Evolutionary conservation across 2,329 filamentous ascomycete genomes (phyloP), one percentile per base, ranked within the genome.

Genomic region (Bimuria novae-zelandiae): DNA sequence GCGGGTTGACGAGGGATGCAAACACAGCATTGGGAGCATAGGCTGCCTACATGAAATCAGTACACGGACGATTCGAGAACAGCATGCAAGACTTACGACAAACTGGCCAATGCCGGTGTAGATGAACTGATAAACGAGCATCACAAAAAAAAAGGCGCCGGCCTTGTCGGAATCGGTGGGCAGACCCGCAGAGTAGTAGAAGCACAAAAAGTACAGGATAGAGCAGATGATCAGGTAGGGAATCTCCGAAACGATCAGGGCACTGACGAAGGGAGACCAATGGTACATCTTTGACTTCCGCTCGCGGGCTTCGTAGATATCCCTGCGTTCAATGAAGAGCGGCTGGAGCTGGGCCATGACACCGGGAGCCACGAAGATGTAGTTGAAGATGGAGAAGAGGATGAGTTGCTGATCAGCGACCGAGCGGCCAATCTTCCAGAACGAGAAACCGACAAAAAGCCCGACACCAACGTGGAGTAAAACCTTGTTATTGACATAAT

Each of bases 331-430:
- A 44, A 91, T 76, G 67, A 88, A 92, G 4, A 83, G 82, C 0
- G 89, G 89, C 64, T 92, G 88, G 0, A 92, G 78, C 62, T 92
- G 89, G 62, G 92, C 87, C 52, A 92, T 89, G 1, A 92, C 76
- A 0, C 88, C 87, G 0, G 88, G 88, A 1, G 83, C 82, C 57
- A 94, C 89, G 4, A 86, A 90, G 3, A 92, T 78, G 0, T 87
- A 88, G 81, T 91, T 86, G 73, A 93, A 93, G 50, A 88, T 79
- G 7, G 87, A 85, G 74, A 93, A 92, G 7, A 92, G 79, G 6
- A 87, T 81, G 42, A 84, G 87, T 69, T 76, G 73, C 57, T 79
- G 72, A 39, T 78, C 76, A 29, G 75, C 67, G 46, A 69, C 68
- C 16, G 67, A 71, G 48, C 74, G 63, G 3, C 74, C 73, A 17